A percentile compares a stretch with the other conserved stretches of the same genome.
Conservation (phyloP, 352 stramenopile genomes). For the Phytophthora chlamydospora region DNA sequence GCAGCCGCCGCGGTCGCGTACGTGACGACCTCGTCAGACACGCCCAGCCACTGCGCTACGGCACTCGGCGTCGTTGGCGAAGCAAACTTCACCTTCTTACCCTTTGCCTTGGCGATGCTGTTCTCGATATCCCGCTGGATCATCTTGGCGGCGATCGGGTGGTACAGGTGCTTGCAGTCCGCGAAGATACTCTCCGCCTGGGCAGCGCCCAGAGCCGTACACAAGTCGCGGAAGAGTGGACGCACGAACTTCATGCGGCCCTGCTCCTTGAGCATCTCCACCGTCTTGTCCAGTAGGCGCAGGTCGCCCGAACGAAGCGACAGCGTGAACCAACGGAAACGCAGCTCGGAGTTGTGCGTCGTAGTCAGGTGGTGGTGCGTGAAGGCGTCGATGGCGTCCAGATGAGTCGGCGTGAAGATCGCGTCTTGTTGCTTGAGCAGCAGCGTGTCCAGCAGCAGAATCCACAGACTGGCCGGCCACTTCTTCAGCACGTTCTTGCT, state of each 20-base stretch:
- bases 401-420: constrained; percentile 39
- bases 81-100: constrained; percentile 40
- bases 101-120: constrained; percentile 40
- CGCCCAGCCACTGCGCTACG: constrained; percentile 36
- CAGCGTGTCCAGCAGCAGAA: constrained; percentile 67
- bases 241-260: constrained; percentile 82
- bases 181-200: constrained; percentile 44
- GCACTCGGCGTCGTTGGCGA: constrained; percentile 35
- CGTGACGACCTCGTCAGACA: constrained; percentile 32
- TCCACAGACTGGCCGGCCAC: constrained; percentile 62
- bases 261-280: constrained; percentile 66
- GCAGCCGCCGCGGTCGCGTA: constrained; percentile 24
- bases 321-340: constrained; percentile 76
- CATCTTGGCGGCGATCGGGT: constrained; percentile 78
- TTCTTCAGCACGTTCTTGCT: constrained; percentile 29
- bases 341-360: constrained; percentile 71
- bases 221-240: constrained; percentile 69
- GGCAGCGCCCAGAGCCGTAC: constrained; percentile 36
- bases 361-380: constrained; percentile 48
- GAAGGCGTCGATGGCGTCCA: constrained; percentile 71
- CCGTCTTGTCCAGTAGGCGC: constrained; percentile 45
- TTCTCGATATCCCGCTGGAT: constrained; percentile 63
- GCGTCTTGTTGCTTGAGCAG: constrained; percentile 42
- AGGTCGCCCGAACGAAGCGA: constrained; percentile 54
- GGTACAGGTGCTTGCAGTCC: constrained; percentile 66